A percentile compares a stretch with the other conserved stretches of the same genome.
phyloP scores from a whole-genome alignment of 768 basidiomycete species.

The Russula brevipes region DNA sequence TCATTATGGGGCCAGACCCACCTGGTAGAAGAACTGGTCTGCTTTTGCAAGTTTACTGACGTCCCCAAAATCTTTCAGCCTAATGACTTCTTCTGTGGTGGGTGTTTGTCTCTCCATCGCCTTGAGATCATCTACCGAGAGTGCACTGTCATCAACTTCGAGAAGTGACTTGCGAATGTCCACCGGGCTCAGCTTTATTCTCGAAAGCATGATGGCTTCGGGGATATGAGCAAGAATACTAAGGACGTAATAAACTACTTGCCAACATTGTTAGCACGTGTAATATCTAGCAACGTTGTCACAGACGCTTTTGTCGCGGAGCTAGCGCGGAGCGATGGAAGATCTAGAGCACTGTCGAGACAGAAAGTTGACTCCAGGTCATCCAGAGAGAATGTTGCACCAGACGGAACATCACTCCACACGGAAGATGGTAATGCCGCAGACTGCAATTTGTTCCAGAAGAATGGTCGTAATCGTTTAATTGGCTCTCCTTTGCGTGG shows the following conservation, averaged over 20 bases:
- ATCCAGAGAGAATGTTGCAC: slow-evolving; percentile 48
- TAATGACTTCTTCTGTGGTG: slow-evolving; percentile 71
- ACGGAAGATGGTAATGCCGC: slow-evolving; percentile 47
- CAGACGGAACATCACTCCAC: slow-evolving; percentile 56
- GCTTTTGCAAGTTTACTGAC: slow-evolving; percentile 70
- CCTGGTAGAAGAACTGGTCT: slow-evolving; percentile 79
- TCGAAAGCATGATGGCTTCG: slow-evolving; percentile 77
- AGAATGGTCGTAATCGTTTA: slow-evolving; percentile 76
- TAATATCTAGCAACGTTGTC: slow-evolving; percentile 71
- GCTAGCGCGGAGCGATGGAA: slow-evolving; percentile 38
- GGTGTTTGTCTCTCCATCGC: slow-evolving; percentile 72
- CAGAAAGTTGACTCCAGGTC: slow-evolving; percentile 75
- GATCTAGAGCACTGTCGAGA: slow-evolving; percentile 44
- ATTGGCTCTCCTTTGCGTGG: slow-evolving; percentile 40
- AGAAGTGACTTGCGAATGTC: slow-evolving; percentile 70
- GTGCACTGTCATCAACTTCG: slow-evolving; percentile 58
- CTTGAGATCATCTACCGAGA: slow-evolving; percentile 72
- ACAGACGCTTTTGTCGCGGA: slow-evolving; percentile 53
- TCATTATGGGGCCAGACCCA: slow-evolving; percentile 30
- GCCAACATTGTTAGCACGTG: slow-evolving; percentile 82
- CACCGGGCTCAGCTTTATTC: slow-evolving; percentile 58
- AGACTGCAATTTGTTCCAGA: slow-evolving; percentile 77
- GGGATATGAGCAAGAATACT: not conserved
- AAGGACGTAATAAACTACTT: slow-evolving; percentile 24
- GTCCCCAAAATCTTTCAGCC: slow-evolving; percentile 67